Evolutionary conservation across 1,284 basidiomycete species (phyloP).

Genomic region (Coniferiporia weirii): DNA sequence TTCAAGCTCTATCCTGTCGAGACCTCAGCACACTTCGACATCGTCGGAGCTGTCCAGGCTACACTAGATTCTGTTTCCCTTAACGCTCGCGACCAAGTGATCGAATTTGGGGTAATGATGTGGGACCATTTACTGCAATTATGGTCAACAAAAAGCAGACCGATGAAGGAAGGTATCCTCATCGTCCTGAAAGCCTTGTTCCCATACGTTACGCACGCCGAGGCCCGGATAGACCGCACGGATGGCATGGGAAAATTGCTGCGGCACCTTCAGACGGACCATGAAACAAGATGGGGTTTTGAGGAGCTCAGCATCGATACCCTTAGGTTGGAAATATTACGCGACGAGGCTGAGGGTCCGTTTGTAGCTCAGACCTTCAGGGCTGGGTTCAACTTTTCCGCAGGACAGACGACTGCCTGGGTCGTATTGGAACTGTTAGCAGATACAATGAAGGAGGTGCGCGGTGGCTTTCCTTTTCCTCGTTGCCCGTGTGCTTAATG

Average conservation of each 20-base stretch:
- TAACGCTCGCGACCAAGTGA: constrained; percentile 58
- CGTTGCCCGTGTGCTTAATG: constrained; percentile 19
- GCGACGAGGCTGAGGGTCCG: constrained; percentile 28
- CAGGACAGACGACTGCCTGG: constrained; percentile 75
- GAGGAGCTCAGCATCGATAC: constrained; percentile 60
- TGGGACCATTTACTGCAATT: constrained; percentile 64
- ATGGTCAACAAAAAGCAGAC: constrained; percentile 73
- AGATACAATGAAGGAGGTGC: constrained; percentile 69
- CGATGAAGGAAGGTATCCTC: constrained; percentile 63
- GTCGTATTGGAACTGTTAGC: constrained; percentile 78
- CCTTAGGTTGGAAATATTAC: constrained; percentile 47
- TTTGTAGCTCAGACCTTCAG: constrained; percentile 64
- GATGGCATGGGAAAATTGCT: constrained; percentile 50
- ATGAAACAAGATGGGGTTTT: constrained; percentile 56
- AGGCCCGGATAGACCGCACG: constrained; percentile 23
- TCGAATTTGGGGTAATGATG: constrained; percentile 50
- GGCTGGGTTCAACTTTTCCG: constrained; percentile 68
- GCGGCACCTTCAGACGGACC: constrained; percentile 53
- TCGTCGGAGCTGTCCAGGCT: constrained; percentile 62
- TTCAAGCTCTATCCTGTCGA: constrained; percentile 60
- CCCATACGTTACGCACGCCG: constrained; percentile 53
- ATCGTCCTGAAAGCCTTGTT: constrained; percentile 65
- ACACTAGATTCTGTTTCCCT: constrained; percentile 69
- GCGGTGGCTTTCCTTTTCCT: constrained; percentile 13
- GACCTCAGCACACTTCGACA: constrained; percentile 71